Evolutionary conservation across 2,329 filamentous ascomycete genomes (phyloP), one percentile per base, ranked within the genome.

Genomic region (Zymoseptoria crescenta): DNA sequence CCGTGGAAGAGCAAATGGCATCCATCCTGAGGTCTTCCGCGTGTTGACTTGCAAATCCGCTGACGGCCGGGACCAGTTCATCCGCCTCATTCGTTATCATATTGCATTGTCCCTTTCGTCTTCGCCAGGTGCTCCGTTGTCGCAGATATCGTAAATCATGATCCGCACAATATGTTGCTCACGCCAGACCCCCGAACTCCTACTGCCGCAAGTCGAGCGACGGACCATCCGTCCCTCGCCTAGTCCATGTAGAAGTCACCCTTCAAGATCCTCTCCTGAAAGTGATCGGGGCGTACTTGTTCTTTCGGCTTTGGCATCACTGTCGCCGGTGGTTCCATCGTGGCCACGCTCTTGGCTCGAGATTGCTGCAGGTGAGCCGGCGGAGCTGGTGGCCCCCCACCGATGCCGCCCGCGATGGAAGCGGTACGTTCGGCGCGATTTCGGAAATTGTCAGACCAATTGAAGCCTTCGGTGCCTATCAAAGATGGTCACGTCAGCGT

Each of bases 191-290:
- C 35, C n/a, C 13, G 13, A 45, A 16, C 35, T 45, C 35, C 7
- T 16, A 16, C 5, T 45, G 35, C n/a, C 35, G 13, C 35, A 13
- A 16, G 24, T 24, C 24, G 2, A 24, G 24, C 24, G 24, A 24
- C 24, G 24, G 4, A 3, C 4, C 24, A 24, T 24, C 24, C 4
- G 24, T 24, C 4, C 24, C 24, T 24, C 24, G 5, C 35, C 61
- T 59, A 96, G 72, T 96, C 92, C 91, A 97, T 96, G 79, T 94
- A 94, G 70, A 99, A 97, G 71, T 99, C 94, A 52, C 93, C 94
- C 78, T 96, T 94, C 66, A 99, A 82, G 69, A 99, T 97, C 66
- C 95, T 86, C 81, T 99, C 94, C 75, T 96, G 92, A 78, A 96
- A 94, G 63, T 88, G 88, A 77, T 99, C 94, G 29, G 93, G 92